Percentiles rank a stretch among this genome's conserved stretches.
These are phyloP conservation scores for Amphirosellinia nigrospora DNA, from an alignment of 495 filamentous ascomycete genomes.

Conservation along the genomic window DNA sequence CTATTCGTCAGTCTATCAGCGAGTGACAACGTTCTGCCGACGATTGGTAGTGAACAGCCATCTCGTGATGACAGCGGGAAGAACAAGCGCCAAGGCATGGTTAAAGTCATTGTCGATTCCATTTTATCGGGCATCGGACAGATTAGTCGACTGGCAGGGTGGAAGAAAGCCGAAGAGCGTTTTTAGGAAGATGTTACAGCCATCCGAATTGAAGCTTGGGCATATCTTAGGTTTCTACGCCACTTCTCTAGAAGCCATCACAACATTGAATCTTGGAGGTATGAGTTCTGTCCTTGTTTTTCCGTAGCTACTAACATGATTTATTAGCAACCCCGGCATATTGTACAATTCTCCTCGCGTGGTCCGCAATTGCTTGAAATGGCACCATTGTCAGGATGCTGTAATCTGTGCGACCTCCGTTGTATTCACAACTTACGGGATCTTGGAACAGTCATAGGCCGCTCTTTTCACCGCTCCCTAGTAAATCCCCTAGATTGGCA, in stretches of 20 bases:
- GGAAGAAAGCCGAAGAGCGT: conserved; percentile 51
- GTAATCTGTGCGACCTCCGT: not conserved
- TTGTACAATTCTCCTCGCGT: not conserved
- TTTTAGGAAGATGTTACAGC: conserved; percentile 28
- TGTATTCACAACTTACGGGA: not conserved
- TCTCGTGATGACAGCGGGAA: conserved; percentile 50
- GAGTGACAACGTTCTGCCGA: conserved; percentile 91
- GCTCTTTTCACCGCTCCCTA: not conserved
- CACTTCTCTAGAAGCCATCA: not conserved
- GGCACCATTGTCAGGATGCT: not conserved
- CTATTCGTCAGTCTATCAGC: conserved; percentile 93
- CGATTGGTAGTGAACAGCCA: conserved; percentile 65
- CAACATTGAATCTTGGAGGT: not conserved
- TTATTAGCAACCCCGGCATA: not conserved
- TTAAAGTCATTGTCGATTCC: conserved; percentile 84
- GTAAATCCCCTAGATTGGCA: not conserved
- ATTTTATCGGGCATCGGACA: conserved; percentile 75
- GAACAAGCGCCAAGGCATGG: conserved; percentile 80
- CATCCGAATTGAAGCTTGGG: conserved; percentile 22
- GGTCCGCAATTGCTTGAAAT: not conserved
- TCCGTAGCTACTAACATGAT: not conserved
- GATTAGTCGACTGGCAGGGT: conserved; percentile 73
- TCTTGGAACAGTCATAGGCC: not conserved
- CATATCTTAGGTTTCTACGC: not conserved
- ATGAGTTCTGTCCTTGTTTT: not conserved